Conservation (phyloP, 768 basidiomycete species). For the Tulasnella sp. region DNA sequence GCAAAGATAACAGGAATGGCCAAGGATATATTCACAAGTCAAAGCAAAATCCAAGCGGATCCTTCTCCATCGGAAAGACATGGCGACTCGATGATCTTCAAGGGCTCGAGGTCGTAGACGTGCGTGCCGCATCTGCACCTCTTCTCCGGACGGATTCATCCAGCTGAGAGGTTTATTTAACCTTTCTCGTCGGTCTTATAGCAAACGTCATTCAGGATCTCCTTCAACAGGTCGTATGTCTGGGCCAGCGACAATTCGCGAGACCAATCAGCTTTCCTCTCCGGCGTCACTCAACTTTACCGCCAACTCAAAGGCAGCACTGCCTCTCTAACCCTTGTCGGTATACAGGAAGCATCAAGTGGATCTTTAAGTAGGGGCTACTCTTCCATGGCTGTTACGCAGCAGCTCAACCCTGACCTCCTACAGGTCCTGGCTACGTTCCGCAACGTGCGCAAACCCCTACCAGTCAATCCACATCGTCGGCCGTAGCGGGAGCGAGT, state of each 20-base stretch:
- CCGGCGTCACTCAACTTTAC: constrained; percentile 47
- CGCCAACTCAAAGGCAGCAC: constrained; percentile 26
- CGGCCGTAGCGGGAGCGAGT: not conserved
- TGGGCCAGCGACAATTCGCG: constrained; percentile 74
- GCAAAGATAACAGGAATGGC: constrained; percentile 51
- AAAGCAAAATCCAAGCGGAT: constrained; percentile 87
- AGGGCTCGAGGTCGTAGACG: constrained; percentile 64
- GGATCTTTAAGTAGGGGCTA: not conserved
- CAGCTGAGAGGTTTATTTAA: not conserved
- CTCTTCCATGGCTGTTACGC: not conserved
- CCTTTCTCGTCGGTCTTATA: constrained; percentile 29
- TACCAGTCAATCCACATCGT: not conserved
- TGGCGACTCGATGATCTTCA: constrained; percentile 83
- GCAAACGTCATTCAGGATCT: constrained; percentile 67
- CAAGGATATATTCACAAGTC: constrained; percentile 86
- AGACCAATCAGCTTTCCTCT: constrained; percentile 70
- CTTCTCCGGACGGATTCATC: constrained; percentile 2
- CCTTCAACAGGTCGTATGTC: constrained; percentile 78
- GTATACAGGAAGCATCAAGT: constrained; percentile 8
- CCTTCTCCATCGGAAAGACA: constrained; percentile 95
- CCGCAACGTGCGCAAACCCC: not conserved
- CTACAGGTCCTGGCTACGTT: not conserved
- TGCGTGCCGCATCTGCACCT: constrained; percentile 38
- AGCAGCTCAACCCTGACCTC: not conserved
- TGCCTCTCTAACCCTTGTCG: constrained; percentile 40